A percentile compares a stretch with the other conserved stretches of the same genome.
Evolutionary conservation across 352 stramenopile species (phyloP).

Genomic region (Halophytophthora polymorphica): DNA sequence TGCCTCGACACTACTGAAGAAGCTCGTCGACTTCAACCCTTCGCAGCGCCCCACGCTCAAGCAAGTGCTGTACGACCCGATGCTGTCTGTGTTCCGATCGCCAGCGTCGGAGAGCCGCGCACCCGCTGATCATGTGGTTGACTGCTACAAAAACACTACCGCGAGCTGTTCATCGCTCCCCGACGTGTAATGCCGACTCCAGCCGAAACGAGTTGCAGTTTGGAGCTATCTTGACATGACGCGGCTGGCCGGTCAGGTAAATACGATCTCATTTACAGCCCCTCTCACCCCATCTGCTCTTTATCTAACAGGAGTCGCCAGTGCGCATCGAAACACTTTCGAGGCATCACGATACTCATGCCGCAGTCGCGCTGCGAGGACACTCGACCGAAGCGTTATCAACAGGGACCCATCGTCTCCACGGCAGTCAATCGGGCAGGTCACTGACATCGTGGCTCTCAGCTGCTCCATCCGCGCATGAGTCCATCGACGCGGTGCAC

Average conservation of each 20-base stretch:
- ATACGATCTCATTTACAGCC: constrained; percentile 1
- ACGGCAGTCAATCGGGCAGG: neutral
- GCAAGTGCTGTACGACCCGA: constrained; percentile 47
- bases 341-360: constrained; percentile 2
- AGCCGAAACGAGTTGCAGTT: neutral
- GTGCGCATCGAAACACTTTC: constrained; percentile 26
- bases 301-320: constrained; percentile 20
- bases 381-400: no score
- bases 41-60: constrained; percentile 62
- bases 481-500: constrained; percentile 77
- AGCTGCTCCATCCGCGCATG: constrained; percentile 59
- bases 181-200: constrained; percentile 35
- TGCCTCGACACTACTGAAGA: constrained; percentile 43
- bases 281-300: constrained; percentile 24
- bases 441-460: constrained; percentile 3
- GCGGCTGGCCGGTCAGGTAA: neutral
- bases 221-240: neutral
- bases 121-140: constrained; percentile 50
- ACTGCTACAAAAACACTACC: constrained; percentile 36
- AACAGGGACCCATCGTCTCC: constrained; percentile 4
- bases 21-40: constrained; percentile 65
- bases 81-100: constrained; percentile 50
- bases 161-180: constrained; percentile 15
- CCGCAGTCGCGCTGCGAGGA: neutral
- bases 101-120: constrained; percentile 2